These are phyloP conservation scores for Vigna radiata DNA, from an alignment of 306 rosid species.

Conservation along the genomic window DNA sequence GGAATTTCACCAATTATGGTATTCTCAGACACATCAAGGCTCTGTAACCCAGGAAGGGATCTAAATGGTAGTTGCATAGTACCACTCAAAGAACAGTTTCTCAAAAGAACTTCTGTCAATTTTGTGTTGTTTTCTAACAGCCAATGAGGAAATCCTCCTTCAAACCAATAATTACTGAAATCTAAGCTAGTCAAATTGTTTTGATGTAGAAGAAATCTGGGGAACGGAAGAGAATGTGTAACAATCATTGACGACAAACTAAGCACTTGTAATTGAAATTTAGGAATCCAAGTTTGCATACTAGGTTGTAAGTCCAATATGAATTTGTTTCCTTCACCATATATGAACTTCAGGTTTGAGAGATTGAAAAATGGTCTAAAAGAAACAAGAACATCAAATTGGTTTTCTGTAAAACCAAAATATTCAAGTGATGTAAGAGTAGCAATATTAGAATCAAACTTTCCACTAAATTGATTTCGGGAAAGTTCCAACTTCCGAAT, in stretches of 20 bases:
- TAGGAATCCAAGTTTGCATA: no score
- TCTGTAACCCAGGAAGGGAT: accelerated
- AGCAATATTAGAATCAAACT: constrained; percentile 4
- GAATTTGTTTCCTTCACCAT: constrained; percentile 1
- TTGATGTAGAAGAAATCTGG: constrained; percentile 32
- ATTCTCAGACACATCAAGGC: not conserved
- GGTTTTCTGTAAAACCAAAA: not conserved
- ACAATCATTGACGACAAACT: no score
- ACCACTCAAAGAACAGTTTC: constrained; percentile 1
- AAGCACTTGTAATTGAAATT: no score
- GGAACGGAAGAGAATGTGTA: not conserved
- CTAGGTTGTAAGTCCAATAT: not conserved
- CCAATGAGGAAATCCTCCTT: not conserved
- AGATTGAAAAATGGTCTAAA: constrained; percentile 22
- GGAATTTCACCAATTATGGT: not conserved
- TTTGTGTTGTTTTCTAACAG: constrained; percentile 34
- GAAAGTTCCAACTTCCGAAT: not conserved
- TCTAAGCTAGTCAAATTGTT: not conserved
- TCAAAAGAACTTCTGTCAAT: not conserved
- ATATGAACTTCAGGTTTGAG: constrained; percentile 15
- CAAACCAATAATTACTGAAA: not conserved
- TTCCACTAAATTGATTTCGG: not conserved
- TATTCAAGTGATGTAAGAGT: constrained; percentile 30
- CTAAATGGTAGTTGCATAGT: constrained; percentile 10
- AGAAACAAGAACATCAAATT: constrained; percentile 29